Conservation (phyloP, 164 flowering plant species). For the Tetracentron sinense region DNA sequence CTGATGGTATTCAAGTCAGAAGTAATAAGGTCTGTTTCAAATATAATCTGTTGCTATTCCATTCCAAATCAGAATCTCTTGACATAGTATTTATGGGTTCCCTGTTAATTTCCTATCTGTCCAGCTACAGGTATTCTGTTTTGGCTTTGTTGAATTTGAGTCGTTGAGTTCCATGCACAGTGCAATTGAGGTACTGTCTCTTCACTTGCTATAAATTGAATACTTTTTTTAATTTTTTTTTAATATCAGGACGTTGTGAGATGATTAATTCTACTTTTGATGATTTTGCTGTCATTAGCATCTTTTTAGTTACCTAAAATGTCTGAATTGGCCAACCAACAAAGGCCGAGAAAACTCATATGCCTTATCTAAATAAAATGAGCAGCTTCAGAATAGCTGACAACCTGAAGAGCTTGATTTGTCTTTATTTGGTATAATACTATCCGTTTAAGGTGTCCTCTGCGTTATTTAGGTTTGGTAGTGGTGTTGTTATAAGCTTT, state of each 20-base stretch:
- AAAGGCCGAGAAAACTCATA: background rate
- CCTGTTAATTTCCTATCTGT: slow-evolving; percentile 9
- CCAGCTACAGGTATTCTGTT: slow-evolving; percentile 76
- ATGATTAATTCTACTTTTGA: slow-evolving; percentile 3
- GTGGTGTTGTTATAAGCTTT: too few species aligned
- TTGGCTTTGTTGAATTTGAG: slow-evolving; percentile 93
- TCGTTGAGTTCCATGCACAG: slow-evolving; percentile 48
- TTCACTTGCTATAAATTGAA: too few species aligned
- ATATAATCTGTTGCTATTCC: background rate
- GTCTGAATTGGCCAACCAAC: background rate
- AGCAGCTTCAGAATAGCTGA: background rate
- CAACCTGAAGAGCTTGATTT: background rate
- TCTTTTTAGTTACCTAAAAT: background rate
- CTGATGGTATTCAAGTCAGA: slow-evolving; percentile 85
- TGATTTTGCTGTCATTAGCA: background rate
- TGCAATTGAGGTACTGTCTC: slow-evolving; percentile 69
- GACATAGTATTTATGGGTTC: background rate
- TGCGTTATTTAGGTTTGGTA: too few species aligned
- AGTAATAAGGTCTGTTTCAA: slow-evolving; percentile 62
- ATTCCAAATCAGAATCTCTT: background rate
- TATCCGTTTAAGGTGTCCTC: too few species aligned
- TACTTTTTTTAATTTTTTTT: background rate
- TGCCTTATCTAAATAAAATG: background rate
- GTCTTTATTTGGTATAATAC: background rate
- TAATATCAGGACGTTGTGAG: background rate